Base-by-base conservation (phyloP, 768 basidiomycete genomes). In the Termitomyces sp. region DNA sequence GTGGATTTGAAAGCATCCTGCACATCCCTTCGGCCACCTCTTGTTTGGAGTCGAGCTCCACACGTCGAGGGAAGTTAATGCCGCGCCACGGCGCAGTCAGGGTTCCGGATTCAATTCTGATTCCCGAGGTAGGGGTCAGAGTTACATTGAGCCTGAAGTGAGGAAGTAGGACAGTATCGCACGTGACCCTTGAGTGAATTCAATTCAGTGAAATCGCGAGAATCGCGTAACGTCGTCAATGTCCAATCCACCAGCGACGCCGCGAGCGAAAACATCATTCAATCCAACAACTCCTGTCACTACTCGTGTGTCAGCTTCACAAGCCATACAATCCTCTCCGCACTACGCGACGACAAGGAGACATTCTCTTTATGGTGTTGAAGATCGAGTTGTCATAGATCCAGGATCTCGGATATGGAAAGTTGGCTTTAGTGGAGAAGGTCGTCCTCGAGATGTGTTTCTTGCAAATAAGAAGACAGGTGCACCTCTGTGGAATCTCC, bases 381-480 rank as follows among this genome's bases (percentile, higher is more conserved):
- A 99, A 66, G 97, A 98, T 71, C 81, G 96, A 45, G 83, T 98
- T 41, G 83, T 99, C 54, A 88, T 99, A 60, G 97, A 99, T 69
- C 88, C 94, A 22, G 97, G 97, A 19, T 93, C 91, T 45, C 78
- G 87, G 51, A 80, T 94, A 57, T 98, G 96, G 95, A 97, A 95
- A 73, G 91, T 95, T 11, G 97, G 97, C 2, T 98, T 98, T 74
- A 95, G 93, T 64, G 96, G 96, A 14, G 97, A 99, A 74, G 85
- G 93, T 4, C 79, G 84, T 56, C 94, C 97, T 9, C 72, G 97
- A 62, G 88, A 93, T 54, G 86, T 94, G n/a, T 90, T 96, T 67
- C 81, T 79, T 62, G 77, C 84, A 0, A 77, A 76, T 14, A 66
- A 71, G 14, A 63, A 71, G 30, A 70, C 65, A 12, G 76, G 75